A percentile compares a stretch with the other conserved stretches of the same genome.
Conservation (phyloP, 805 yeast genomes). For the Saccharomycopsis fermentans region DNA sequence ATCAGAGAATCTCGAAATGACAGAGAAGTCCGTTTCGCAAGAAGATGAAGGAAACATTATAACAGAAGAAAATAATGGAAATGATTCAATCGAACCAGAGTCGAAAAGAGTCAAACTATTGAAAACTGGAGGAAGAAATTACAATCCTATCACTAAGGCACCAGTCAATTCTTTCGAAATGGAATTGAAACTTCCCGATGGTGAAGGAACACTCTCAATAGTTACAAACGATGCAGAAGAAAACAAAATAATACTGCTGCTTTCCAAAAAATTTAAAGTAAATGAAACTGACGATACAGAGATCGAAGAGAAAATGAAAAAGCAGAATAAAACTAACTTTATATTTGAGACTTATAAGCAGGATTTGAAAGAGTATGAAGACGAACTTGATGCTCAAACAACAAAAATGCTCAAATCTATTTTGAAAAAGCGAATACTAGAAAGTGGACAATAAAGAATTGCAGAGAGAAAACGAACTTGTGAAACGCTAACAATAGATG, state of each 20-base stretch:
- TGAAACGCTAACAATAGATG: no score
- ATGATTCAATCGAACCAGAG: not conserved
- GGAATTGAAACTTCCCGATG: not conserved
- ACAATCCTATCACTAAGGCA: not conserved
- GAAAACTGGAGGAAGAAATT: slow-evolving; percentile 2
- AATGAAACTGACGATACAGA: slow-evolving; percentile 1
- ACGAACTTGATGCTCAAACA: not conserved
- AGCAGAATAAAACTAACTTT: not conserved
- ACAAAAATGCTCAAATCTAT: not conserved
- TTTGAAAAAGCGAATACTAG: not conserved
- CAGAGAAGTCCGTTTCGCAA: not conserved
- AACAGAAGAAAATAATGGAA: not conserved
- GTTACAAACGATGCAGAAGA: not conserved
- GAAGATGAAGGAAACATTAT: not conserved
- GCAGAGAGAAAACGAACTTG: no score
- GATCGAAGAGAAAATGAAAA: not conserved
- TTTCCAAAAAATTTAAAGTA: not conserved
- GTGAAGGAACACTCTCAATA: not conserved
- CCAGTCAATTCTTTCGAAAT: slow-evolving; percentile 3
- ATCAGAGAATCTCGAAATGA: no score
- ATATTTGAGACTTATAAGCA: not conserved
- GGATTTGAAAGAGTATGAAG: not conserved
- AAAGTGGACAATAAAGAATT: not conserved
- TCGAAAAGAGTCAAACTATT: not conserved
- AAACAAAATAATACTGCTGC: not conserved